phyloP scores from a whole-genome alignment of 1,284 basidiomycete genomes.

The Marasmius tenuissimus region DNA sequence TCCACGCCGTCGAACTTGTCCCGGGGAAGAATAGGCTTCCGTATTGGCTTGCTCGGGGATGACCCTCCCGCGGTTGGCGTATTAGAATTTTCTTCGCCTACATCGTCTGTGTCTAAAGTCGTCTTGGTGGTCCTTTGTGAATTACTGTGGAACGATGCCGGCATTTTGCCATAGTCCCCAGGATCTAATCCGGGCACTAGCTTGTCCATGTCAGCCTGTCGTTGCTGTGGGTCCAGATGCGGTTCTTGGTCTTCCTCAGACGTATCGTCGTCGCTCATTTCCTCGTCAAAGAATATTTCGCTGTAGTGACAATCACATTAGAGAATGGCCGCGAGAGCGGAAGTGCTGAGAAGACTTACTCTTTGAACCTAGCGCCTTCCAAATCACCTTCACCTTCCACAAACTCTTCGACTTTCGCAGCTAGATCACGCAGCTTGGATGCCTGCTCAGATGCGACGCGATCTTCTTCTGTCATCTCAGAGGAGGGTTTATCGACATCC shows the following conservation, averaged over 20 bases:
- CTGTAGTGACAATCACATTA: conserved; percentile 32
- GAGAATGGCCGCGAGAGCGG: conserved; percentile 4
- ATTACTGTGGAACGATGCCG: conserved; percentile 61
- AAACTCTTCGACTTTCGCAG: conserved; percentile 83
- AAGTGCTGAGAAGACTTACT: conserved; percentile 54
- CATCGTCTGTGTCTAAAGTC: conserved; percentile 45
- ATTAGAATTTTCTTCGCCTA: conserved; percentile 23
- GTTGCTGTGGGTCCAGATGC: conserved; percentile 32
- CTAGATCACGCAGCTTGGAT: conserved; percentile 68
- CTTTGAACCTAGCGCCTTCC: conserved; percentile 84
- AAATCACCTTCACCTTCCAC: conserved; percentile 86
- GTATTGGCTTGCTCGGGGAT: conserved; percentile 41
- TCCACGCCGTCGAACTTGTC: conserved; percentile 83
- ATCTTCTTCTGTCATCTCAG: conserved; percentile 44
- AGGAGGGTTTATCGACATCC: conserved; percentile 42
- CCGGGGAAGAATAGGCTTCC: conserved; percentile 76
- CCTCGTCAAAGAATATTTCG: conserved; percentile 59
- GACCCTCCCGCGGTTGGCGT: conserved; percentile 10
- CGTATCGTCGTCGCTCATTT: conserved; percentile 46
- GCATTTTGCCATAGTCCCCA: conserved; percentile 81
- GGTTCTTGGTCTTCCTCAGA: conserved; percentile 31
- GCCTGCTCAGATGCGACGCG: conserved; percentile 62
- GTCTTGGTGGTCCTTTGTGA: conserved; percentile 66
- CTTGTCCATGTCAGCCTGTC: conserved; percentile 65
- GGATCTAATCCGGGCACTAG: conserved; percentile 70